Conservation (phyloP, 306 rosid species). For the Vicia sativa region DNA sequence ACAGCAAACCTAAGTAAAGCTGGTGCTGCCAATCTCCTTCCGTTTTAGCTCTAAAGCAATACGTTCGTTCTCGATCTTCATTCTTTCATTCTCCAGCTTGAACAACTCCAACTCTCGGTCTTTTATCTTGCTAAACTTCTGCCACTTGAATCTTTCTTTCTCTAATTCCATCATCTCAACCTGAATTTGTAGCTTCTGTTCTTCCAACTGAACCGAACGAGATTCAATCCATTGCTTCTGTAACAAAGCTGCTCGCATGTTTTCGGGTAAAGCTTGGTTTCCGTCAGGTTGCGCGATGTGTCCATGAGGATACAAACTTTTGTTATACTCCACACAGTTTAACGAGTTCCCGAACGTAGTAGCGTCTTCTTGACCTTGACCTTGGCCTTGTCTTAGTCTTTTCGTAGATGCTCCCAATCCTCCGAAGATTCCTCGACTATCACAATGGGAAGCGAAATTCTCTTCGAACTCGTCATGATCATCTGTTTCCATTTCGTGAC, state of each 20-base stretch:
- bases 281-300: conserved; percentile 47
- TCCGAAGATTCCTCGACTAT: conserved; percentile 51
- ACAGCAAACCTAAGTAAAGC: conserved; percentile 50
- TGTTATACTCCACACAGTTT: conserved; percentile 56
- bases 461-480: conserved; percentile 74
- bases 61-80: conserved; percentile 86
- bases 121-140: conserved; percentile 73
- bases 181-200: conserved; percentile 80
- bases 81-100: conserved; percentile 80
- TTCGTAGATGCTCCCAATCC: conserved; percentile 52
- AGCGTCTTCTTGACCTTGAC: conserved; percentile 55
- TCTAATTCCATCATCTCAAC: conserved; percentile 76
- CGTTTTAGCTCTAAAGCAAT: conserved; percentile 67
- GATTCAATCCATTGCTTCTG: conserved; percentile 80
- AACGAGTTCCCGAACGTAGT: conserved; percentile 49
- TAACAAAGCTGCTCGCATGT: conserved; percentile 55
- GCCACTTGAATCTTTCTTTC: conserved; percentile 82
- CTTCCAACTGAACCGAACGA: conserved; percentile 72
- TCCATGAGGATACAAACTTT: conserved; percentile 48
- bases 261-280: conserved; percentile 58
- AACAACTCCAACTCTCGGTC: conserved; percentile 82
- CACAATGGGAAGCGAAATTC: conserved; percentile 57
- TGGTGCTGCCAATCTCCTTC: conserved; percentile 57
- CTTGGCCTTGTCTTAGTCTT: conserved; percentile 54
- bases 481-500: conserved; percentile 66